Percentiles rank a stretch among this genome's conserved stretches.
Evolutionary conservation across 169 alveolate genomes (phyloP).

Genomic region (Miamiensis avidus): DNA sequence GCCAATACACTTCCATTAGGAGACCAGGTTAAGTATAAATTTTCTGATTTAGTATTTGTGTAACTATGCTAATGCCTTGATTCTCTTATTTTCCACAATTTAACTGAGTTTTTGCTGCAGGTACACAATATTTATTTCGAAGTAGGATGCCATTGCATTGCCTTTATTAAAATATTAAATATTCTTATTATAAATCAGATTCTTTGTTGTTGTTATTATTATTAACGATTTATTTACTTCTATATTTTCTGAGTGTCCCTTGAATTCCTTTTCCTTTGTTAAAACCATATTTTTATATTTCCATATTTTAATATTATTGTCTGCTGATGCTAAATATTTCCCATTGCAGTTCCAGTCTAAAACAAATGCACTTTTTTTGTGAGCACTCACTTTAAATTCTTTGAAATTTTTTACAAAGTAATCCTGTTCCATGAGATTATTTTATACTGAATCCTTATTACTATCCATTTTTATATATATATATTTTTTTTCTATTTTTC

Average conservation of each 20-base stretch:
- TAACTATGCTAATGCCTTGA: neutral
- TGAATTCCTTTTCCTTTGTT: neutral
- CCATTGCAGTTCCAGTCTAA: neutral
- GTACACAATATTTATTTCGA: neutral
- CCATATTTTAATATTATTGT: too few species aligned
- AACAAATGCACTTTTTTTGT: neutral
- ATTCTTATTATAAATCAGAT: too few species aligned
- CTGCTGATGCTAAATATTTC: neutral
- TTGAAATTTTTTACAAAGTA: too few species aligned
- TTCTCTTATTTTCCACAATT: neutral
- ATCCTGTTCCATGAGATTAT: too few species aligned
- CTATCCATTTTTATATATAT: too few species aligned
- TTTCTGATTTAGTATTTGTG: neutral
- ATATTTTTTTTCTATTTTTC: too few species aligned
- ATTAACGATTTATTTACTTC: neutral
- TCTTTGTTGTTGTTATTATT: neutral
- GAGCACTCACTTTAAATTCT: too few species aligned
- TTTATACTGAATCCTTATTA: too few species aligned
- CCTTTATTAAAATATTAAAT: neutral
- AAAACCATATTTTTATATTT: neutral
- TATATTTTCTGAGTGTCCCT: neutral
- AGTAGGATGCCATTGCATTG: neutral
- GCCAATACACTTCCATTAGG: neutral
- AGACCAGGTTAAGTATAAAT: neutral
- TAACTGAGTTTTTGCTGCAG: neutral